A percentile compares a stretch with the other conserved stretches of the same genome.
These are phyloP conservation scores for Trypanosomatidae sp. DNA, from an alignment of 208 protist genomes.

Conservation along the genomic window DNA sequence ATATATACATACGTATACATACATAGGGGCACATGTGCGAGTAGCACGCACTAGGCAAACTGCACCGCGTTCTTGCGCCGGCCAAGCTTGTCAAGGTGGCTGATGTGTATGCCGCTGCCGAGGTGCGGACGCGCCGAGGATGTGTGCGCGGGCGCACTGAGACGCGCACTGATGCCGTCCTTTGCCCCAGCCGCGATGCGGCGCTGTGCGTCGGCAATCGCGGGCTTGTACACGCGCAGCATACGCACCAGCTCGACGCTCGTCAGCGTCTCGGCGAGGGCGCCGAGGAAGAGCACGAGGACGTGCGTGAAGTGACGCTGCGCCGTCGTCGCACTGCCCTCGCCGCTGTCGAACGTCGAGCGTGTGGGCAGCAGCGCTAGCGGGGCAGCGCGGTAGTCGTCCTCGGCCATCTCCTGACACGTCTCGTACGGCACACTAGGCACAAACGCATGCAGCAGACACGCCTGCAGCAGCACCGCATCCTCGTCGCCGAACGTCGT, in stretches of 20 bases:
- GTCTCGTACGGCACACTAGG: slow-evolving; percentile 38
- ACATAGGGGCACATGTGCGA: neutral
- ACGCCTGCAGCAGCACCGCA: slow-evolving; percentile 30
- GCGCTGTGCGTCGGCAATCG: slow-evolving; percentile 37
- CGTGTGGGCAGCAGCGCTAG: too few relatives aligned
- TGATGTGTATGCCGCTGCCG: slow-evolving; percentile 53
- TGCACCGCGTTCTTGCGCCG: slow-evolving; percentile 21
- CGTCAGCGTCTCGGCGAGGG: slow-evolving; percentile 57
- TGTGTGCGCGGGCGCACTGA: too few relatives aligned
- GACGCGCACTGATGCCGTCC: slow-evolving; percentile 6
- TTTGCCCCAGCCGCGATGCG: slow-evolving; percentile 29
- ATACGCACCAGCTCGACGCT: slow-evolving; percentile 32
- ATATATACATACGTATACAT: slow-evolving; percentile 4
- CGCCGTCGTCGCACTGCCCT: slow-evolving; percentile 1
- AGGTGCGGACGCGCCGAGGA: too few relatives aligned
- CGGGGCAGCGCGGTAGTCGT: slow-evolving; percentile 14
- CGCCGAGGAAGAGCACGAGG: slow-evolving; percentile 28
- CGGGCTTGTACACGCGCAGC: slow-evolving; percentile 34
- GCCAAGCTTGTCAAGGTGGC: slow-evolving; percentile 61
- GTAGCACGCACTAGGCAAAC: slow-evolving; percentile 4
- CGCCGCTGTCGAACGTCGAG: neutral
- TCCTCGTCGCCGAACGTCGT: slow-evolving; percentile 26
- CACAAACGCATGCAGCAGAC: slow-evolving; percentile 31
- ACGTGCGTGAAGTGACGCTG: slow-evolving; percentile 30
- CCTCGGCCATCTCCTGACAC: slow-evolving; percentile 21